Evolutionary conservation across 106 monocot genomes (phyloP).

Genomic region (Dendrobium nobile): DNA sequence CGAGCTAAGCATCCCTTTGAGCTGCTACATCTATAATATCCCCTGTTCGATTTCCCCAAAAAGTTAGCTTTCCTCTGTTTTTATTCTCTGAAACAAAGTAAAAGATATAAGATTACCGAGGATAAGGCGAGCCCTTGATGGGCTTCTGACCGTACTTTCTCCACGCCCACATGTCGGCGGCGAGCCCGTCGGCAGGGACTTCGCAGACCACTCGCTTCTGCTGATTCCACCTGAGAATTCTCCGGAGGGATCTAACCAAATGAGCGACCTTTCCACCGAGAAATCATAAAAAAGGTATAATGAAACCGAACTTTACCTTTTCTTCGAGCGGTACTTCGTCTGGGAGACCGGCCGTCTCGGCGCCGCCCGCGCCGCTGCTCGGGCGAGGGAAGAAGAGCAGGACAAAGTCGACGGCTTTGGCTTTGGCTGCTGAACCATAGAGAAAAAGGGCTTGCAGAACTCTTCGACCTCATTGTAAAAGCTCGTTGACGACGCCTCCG

Average conservation of each 20-base stretch:
- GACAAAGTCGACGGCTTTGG: background rate
- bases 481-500: background rate
- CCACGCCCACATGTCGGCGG: slow-evolving; percentile 88
- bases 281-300: background rate
- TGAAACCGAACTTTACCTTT: background rate
- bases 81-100: background rate
- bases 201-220: slow-evolving; percentile 70
- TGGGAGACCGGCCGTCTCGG: background rate
- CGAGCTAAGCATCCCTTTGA: slow-evolving; percentile 77
- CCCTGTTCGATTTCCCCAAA: slow-evolving; percentile 30
- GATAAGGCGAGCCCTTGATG: slow-evolving; percentile 90
- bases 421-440: slow-evolving; percentile 7
- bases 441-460: slow-evolving; percentile 40
- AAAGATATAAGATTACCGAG: slow-evolving; percentile 31
- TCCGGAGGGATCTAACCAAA: background rate
- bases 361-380: background rate
- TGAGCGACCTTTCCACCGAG: background rate
- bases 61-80: background rate
- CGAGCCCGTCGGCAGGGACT: slow-evolving; percentile 48
- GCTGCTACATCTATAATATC: slow-evolving; percentile 88
- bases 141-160: slow-evolving; percentile 96
- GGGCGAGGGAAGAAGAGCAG: background rate
- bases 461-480: slow-evolving; percentile 29
- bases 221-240: slow-evolving; percentile 54
- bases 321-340: background rate